Percentiles rank a stretch among this genome's conserved stretches.
Evolutionary conservation across 306 rosid species (phyloP).

Genomic region (Malus sylvestris): DNA sequence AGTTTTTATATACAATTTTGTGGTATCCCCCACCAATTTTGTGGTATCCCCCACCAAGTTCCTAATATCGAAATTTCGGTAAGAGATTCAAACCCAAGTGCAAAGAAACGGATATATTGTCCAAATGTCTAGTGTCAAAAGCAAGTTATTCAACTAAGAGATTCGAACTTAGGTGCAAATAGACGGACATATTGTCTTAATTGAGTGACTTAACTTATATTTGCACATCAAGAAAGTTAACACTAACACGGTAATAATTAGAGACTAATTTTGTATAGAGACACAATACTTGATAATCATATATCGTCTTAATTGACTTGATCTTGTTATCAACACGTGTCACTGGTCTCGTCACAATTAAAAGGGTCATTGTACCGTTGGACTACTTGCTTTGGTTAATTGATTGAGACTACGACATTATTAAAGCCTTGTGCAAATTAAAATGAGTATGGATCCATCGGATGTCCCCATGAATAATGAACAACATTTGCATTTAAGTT

Average conservation of each 20-base stretch:
- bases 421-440: too few species aligned
- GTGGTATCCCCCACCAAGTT: background rate
- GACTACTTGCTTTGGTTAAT: too few species aligned
- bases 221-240: too few species aligned
- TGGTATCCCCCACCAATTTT: background rate
- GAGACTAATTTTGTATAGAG: background rate
- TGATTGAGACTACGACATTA: background rate
- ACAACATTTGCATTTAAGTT: too few species aligned
- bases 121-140: background rate
- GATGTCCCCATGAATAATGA: too few species aligned
- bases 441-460: too few species aligned
- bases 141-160: too few species aligned
- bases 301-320: background rate
- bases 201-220: background rate
- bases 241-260: too few species aligned
- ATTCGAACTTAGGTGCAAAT: too few species aligned
- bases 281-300: background rate
- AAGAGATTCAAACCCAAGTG: too few species aligned
- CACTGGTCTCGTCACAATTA: background rate
- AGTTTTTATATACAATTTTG: background rate
- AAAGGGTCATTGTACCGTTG: background rate
- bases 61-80: background rate
- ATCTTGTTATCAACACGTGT: background rate
- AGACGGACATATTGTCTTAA: too few species aligned
- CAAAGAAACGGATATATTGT: too few species aligned